Conservation (phyloP, 768 basidiomycete genomes). For the Coprinopsis sp. region DNA sequence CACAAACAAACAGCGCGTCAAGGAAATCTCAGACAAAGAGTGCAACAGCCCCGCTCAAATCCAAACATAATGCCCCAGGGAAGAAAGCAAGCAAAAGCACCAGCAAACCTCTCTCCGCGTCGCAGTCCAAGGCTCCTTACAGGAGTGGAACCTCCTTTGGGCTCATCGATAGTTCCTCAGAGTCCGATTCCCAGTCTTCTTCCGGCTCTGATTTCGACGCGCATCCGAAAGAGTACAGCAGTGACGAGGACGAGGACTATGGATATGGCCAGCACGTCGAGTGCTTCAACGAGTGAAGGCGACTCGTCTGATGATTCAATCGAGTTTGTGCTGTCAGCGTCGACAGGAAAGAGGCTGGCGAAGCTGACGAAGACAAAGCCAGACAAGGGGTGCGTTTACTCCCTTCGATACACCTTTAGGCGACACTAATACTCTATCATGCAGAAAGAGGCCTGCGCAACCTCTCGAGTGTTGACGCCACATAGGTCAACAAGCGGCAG, state of each 20-base stretch:
- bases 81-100: too few species aligned
- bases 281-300: too few species aligned
- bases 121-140: constrained; percentile 7
- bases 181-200: constrained; percentile 29
- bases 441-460: constrained; percentile 18
- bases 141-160: constrained; percentile 15
- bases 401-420: too few species aligned
- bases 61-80: too few species aligned
- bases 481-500: constrained; percentile 25
- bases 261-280: too few species aligned
- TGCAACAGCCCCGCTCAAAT: constrained; percentile 35
- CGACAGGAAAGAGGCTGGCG: too few species aligned
- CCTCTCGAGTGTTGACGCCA: constrained; percentile 9
- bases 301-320: too few species aligned
- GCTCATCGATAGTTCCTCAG: constrained; percentile 13
- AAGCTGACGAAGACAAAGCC: too few species aligned
- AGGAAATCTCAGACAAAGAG: constrained; percentile 47
- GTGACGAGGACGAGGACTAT: too few species aligned
- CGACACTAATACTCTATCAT: constrained; percentile 23
- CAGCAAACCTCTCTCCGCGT: too few species aligned
- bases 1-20: constrained; percentile 22
- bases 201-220: constrained; percentile 19
- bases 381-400: too few species aligned
- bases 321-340: too few species aligned
- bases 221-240: background rate